Evolutionary conservation across 306 rosid genomes (phyloP), one percentile per base, ranked within the genome.

Genomic region (Gastrolobium bilobum): DNA sequence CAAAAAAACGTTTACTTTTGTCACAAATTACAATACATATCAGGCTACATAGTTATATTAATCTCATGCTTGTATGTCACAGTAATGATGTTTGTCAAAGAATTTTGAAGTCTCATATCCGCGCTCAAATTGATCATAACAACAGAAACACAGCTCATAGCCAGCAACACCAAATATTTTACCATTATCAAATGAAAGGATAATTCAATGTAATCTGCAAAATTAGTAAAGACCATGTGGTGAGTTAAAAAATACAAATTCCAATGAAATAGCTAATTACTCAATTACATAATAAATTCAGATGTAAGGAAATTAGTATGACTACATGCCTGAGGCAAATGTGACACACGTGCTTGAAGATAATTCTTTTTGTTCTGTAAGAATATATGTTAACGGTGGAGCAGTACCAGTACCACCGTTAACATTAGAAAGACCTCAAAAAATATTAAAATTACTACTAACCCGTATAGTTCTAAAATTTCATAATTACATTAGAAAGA

Each of bases 401-500:
- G 98, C 98, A 56, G 98, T 91, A 65, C 98, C 98, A 56, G 98
- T 91, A 65, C 98, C 98, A 63, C 97, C 97, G 39, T 20, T 20
- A 20, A 20, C 26, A 20, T 20, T 20, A 20, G 26, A 20, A 20
- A 20, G 26, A 20, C 26, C 26, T 20, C 26, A 20, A 20, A 20
- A 20, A 20, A 20, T 20, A 20, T 20, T 20, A 20, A 20, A 20
- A 20, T 20, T 20, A 20, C 26, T 20, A 20, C 26, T 20, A 20
- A 20, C 26, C 26, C 26, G 26, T 20, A 20, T 20, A 20, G 26
- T 20, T 20, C 26, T 20, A 20, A 20, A 20, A 20, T 20, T 20
- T 20, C 26, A 20, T 20, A 20, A 20, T 20, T 20, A 20, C 26
- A 20, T 20, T 20, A 20, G 26, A 20, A 20, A 20, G 26, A 20